Evolutionary conservation across 441 rosid genomes (phyloP), one percentile per base, ranked within the genome.

Genomic region (Bruguiera hainesii): DNA sequence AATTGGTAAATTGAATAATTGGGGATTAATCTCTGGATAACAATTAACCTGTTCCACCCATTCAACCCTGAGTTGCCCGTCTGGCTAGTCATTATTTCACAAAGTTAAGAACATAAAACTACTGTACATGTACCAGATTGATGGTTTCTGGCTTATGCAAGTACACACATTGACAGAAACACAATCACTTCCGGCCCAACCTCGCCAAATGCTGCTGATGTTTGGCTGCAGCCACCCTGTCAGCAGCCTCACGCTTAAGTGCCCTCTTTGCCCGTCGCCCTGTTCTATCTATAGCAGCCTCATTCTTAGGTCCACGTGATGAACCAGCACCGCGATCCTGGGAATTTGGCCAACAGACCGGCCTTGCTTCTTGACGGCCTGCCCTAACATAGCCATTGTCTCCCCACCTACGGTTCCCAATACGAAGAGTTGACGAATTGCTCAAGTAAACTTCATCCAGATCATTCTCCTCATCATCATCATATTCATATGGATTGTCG

Each of bases 231-330:
- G 85, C 90, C 11, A 85, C 92, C 86, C 88, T 89, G 78, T 91
- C 84, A n/a, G 97, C 96, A 49, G 98, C 98, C 77, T 94, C 97
- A 26, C 94, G 96, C 84, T 91, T 94, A 56, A 88, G 85, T 0
- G 96, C 83, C 79, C 97, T 82, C 87, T 87, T 94, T 1, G 98
- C 98, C 37, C 98, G 88, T 67, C 97, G 74, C 4, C 97, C 96
- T 0, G 92, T 84, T 19, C 71, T 58, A 37, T 71, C 79, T 52
- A 73, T 80, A 1, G 73, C 83, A 29, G 69, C 79, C 73, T 86
- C 92, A 64, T 90, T 83, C 51, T 74, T 83, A 23, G 89, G 88
- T 71, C 79, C 83, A 8, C 76, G 72, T 0, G 92, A 88, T 1
- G 97, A 74, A 37, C 89, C 82, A 6, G 90, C 85, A 39, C 73